A percentile compares a stretch with the other conserved stretches of the same genome.
These are phyloP conservation scores for Alternaria gaisen DNA, from an alignment of 2,329 filamentous ascomycete species.

Conservation along the genomic window DNA sequence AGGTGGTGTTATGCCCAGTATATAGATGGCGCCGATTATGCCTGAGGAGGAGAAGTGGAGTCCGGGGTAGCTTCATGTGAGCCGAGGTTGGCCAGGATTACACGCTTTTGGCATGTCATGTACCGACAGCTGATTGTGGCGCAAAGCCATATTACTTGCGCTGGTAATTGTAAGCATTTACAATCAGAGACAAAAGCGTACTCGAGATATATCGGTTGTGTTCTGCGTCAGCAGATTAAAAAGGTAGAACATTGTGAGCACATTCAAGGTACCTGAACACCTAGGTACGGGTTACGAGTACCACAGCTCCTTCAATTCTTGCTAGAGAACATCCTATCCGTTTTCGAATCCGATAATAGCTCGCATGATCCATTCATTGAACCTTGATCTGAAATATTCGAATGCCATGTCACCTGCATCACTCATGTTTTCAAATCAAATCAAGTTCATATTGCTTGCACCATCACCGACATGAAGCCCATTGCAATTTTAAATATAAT, in stretches of 20 bases:
- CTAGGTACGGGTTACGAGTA: no score
- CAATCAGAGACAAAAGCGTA: neutral
- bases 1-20: conserved; percentile 2
- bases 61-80: conserved; percentile 11
- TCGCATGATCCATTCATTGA: no score
- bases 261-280: neutral
- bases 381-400: no score
- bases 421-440: neutral
- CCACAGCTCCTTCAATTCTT: no score
- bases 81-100: conserved; percentile 11
- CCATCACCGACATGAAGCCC: neutral
- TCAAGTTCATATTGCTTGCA: neutral
- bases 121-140: conserved; percentile 2
- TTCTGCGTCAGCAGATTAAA: neutral
- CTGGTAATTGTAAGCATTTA: neutral
- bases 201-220: no score
- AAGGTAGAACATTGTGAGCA: neutral
- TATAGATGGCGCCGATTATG: conserved; percentile 4
- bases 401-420: neutral
- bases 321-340: no score
- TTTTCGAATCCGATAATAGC: no score
- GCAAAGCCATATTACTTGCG: neutral
- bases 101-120: conserved; percentile 9
- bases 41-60: conserved; percentile 8
- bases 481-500: neutral